These are phyloP conservation scores for Claviceps maximensis DNA, from an alignment of 2,329 filamentous ascomycete genomes.

Conservation along the genomic window DNA sequence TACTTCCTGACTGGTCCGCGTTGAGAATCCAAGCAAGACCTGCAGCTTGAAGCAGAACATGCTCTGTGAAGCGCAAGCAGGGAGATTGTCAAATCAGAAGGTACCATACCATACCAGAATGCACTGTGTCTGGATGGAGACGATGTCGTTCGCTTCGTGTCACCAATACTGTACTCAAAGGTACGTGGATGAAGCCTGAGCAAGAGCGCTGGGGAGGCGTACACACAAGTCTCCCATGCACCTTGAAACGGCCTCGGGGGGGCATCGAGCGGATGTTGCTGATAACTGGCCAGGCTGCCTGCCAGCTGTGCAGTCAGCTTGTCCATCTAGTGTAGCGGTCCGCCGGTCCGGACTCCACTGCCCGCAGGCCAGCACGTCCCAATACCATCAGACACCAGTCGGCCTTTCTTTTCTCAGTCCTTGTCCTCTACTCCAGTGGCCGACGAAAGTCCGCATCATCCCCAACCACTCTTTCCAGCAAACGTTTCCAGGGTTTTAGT, in stretches of 20 bases:
- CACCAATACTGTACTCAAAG: background rate
- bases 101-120: too few species aligned
- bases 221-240: background rate
- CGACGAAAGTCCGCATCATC: too few species aligned
- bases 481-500: too few species aligned
- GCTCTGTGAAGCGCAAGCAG: background rate
- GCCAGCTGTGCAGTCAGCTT: background rate
- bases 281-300: background rate
- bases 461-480: too few species aligned
- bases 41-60: too few species aligned
- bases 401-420: too few species aligned
- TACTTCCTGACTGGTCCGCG: background rate
- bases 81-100: background rate
- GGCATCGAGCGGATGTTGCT: background rate
- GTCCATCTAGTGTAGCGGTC: background rate
- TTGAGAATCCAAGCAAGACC: background rate
- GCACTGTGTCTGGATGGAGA: too few species aligned
- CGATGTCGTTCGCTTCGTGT: background rate
- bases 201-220: background rate
- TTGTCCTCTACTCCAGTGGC: too few species aligned
- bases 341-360: background rate
- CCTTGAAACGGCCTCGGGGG: too few species aligned
- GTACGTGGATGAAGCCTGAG: background rate
- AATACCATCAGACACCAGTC: too few species aligned
- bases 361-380: background rate